Evolutionary conservation across 305 asterid genomes (phyloP).

Genomic region (Solanum hybrid): DNA sequence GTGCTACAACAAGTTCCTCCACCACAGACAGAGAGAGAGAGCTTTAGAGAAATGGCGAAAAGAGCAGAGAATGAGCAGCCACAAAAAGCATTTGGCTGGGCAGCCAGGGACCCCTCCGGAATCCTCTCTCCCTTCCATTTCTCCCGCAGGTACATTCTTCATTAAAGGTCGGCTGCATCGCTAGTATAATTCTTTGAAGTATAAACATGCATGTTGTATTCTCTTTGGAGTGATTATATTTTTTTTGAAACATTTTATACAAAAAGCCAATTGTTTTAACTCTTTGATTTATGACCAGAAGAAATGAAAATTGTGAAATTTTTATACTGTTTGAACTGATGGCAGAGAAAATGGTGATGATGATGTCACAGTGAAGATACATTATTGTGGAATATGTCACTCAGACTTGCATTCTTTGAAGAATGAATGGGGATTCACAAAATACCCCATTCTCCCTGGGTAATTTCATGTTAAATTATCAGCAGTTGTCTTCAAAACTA

Average conservation of each 20-base stretch:
- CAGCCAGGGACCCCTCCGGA: constrained; percentile 48
- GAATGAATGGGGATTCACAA: constrained; percentile 53
- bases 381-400: constrained; percentile 58
- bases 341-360: constrained; percentile 38
- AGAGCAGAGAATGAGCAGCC: constrained; percentile 15
- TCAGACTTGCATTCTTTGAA: constrained; percentile 39
- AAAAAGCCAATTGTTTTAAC: background rate
- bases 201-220: background rate
- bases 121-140: constrained; percentile 38
- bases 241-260: background rate
- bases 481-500: background rate
- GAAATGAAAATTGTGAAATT: background rate
- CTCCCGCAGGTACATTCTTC: constrained; percentile 34
- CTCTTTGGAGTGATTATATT: background rate
- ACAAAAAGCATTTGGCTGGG: constrained; percentile 47
- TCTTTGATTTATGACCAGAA: background rate
- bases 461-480: background rate
- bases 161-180: background rate
- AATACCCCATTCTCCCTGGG: constrained; percentile 59
- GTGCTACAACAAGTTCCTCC: background rate
- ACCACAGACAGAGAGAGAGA: background rate
- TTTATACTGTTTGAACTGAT: background rate
- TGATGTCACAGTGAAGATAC: constrained; percentile 45
- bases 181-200: background rate
- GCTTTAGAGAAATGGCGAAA: background rate